phyloP scores from a whole-genome alignment of 116 monocot genomes.

The Iris pallida region DNA sequence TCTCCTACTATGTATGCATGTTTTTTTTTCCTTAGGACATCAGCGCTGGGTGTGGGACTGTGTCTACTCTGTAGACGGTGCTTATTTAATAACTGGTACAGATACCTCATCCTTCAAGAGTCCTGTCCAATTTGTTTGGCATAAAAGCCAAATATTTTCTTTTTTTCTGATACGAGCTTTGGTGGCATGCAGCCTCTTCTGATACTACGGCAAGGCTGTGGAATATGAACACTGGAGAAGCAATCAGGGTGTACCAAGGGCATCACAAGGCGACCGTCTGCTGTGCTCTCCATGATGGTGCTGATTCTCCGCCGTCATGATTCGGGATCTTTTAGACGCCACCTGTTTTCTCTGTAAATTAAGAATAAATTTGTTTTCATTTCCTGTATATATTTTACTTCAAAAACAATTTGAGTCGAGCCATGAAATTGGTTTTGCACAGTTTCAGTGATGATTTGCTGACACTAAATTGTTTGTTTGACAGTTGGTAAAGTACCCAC shows the following conservation, averaged over 20 bases:
- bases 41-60: constrained; percentile 98
- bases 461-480: too few species aligned
- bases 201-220: constrained; percentile 73
- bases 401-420: neutral
- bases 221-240: constrained; percentile 59
- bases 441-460: too few species aligned
- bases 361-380: neutral
- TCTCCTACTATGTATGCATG: too few species aligned
- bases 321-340: neutral
- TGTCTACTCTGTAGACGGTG: constrained; percentile 96
- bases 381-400: neutral
- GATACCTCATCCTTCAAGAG: neutral
- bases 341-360: neutral
- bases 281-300: constrained; percentile 78
- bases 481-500: too few species aligned
- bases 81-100: constrained; percentile 91
- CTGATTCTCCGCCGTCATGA: constrained; percentile 47
- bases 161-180: neutral
- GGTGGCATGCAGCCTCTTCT: constrained; percentile 50
- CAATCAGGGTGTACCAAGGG: constrained; percentile 60
- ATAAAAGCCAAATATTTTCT: too few species aligned
- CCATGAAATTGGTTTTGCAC: neutral
- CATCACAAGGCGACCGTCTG: constrained; percentile 72
- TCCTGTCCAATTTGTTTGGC: too few species aligned
- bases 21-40: constrained; percentile 47